Conservation (phyloP, 257 asterid genomes). For the Apocynum venetum region DNA sequence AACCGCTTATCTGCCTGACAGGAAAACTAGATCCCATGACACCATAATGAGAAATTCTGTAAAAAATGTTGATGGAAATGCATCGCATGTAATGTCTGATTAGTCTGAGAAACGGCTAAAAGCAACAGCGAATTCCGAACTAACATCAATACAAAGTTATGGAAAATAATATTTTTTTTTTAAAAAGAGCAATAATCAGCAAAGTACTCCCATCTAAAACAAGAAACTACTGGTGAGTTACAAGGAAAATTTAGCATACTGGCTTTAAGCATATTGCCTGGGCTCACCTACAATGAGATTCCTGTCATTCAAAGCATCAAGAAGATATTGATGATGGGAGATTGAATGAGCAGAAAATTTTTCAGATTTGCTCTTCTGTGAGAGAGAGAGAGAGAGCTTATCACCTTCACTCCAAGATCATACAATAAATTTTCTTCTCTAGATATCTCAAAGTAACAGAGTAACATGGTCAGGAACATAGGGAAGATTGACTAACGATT, state of each 20-base stretch:
- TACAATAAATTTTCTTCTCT: not conserved
- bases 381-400: too few relatives aligned
- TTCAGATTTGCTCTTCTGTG: too few relatives aligned
- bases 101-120: not conserved
- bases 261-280: not conserved
- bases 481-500: not conserved
- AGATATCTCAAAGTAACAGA: not conserved
- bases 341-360: too few relatives aligned
- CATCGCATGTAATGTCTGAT: too few relatives aligned
- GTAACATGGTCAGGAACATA: not conserved
- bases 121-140: not conserved
- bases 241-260: not conserved
- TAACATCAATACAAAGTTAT: not conserved
- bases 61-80: too few relatives aligned
- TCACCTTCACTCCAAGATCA: not conserved
- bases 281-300: not conserved
- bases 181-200: not conserved
- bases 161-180: not conserved
- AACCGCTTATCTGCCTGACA: not conserved
- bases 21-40: not conserved
- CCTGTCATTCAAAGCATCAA: too few relatives aligned
- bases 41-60: too few relatives aligned
- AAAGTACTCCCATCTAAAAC: not conserved
- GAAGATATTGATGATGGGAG: too few relatives aligned
- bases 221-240: not conserved